phyloP scores from a whole-genome alignment of 257 asterid genomes.

The Solanum peruvianum region DNA sequence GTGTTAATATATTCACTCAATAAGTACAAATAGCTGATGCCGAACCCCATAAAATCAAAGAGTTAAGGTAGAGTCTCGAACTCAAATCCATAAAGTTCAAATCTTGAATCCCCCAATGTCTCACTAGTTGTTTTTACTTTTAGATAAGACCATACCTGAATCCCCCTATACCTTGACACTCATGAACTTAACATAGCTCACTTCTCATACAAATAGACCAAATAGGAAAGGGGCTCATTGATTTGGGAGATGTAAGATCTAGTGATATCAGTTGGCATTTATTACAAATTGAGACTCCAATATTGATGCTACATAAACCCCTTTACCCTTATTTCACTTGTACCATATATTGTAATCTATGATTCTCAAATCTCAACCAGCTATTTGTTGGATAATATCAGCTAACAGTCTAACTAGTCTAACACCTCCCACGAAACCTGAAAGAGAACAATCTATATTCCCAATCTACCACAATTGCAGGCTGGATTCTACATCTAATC shows the following conservation, averaged over 20 bases:
- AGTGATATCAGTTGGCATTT: background rate
- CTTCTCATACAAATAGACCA: background rate
- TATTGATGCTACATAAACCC: background rate
- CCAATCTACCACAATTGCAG: background rate
- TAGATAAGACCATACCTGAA: background rate
- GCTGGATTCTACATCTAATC: background rate
- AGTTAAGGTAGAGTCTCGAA: background rate
- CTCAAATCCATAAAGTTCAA: background rate
- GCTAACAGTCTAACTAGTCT: background rate
- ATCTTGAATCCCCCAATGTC: background rate
- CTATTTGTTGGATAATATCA: background rate
- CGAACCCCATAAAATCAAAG: background rate
- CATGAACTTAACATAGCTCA: background rate
- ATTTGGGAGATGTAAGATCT: background rate
- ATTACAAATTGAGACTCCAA: background rate
- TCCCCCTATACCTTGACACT: background rate
- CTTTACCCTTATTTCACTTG: background rate
- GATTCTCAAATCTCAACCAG: background rate
- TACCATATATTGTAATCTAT: background rate
- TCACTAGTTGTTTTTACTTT: background rate
- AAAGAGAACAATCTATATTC: background rate
- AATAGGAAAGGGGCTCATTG: background rate
- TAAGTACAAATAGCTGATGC: background rate
- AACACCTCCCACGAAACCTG: background rate
- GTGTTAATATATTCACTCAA: background rate